Percentiles rank a stretch among this genome's conserved stretches.
phyloP scores from a whole-genome alignment of 2,329 filamentous ascomycete species.

The Colletotrichum destructivum region DNA sequence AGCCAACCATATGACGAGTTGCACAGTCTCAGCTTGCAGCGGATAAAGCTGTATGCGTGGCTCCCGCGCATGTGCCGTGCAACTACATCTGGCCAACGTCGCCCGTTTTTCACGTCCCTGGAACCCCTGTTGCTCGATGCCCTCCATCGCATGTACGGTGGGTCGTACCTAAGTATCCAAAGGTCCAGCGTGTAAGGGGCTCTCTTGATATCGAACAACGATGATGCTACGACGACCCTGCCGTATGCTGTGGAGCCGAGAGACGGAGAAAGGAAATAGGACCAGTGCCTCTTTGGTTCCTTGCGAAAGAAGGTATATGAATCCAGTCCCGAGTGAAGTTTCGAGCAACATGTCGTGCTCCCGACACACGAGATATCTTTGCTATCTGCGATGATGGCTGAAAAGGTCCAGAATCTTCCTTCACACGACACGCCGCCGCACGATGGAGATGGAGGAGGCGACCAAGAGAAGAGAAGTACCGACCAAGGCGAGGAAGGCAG shows the following conservation, averaged over 20 bases:
- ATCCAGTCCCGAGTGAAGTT: constrained; percentile 9
- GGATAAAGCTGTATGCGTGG: background rate
- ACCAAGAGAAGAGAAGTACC: background rate
- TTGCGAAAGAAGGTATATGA: constrained; percentile 9
- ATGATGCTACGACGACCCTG: background rate
- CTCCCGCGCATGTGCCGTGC: constrained; percentile 26
- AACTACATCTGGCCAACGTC: constrained; percentile 16
- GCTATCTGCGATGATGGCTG: constrained; percentile 13
- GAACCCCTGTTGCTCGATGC: too few relatives aligned
- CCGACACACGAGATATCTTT: constrained; percentile 5
- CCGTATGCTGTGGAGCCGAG: background rate
- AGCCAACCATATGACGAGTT: constrained; percentile 23
- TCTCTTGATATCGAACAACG: background rate
- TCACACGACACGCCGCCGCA: background rate
- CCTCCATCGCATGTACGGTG: background rate
- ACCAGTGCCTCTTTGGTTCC: background rate
- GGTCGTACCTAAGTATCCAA: constrained; percentile 16
- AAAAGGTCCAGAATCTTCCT: constrained; percentile 6
- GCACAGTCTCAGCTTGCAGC: constrained; percentile 11
- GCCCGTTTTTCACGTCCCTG: too few relatives aligned
- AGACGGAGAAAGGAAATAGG: background rate
- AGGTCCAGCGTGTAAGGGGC: background rate
- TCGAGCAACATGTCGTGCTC: constrained; percentile 16
- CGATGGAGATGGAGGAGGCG: constrained; percentile 2
- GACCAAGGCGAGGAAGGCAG: constrained; percentile 20